Conservation (phyloP, 805 yeast species). For the Debaryomyces maramus region DNA sequence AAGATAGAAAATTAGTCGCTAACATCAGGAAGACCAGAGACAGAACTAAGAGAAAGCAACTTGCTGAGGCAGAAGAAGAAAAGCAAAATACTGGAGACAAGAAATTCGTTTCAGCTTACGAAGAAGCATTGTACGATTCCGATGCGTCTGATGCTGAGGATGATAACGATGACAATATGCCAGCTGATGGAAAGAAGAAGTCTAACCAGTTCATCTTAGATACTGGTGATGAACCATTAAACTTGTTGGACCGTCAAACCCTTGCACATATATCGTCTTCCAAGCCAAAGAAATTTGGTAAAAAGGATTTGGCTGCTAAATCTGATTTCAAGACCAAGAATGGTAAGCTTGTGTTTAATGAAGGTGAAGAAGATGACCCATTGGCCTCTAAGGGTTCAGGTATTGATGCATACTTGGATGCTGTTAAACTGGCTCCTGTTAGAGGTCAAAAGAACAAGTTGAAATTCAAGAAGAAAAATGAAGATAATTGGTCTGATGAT, state of each 20-base stretch:
- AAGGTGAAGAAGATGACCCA: slow-evolving; percentile 50
- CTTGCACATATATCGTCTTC: slow-evolving; percentile 87
- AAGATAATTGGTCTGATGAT: slow-evolving; percentile 49
- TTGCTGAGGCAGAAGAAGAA: slow-evolving; percentile 23
- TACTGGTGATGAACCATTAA: slow-evolving; percentile 75
- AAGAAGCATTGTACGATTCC: slow-evolving; percentile 83
- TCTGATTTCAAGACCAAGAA: slow-evolving; percentile 51
- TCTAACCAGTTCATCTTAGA: slow-evolving; percentile 73
- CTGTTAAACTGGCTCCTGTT: slow-evolving; percentile 88
- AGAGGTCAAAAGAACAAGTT: slow-evolving; percentile 91
- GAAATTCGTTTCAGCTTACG: slow-evolving; percentile 82
- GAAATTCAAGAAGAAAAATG: slow-evolving; percentile 73
- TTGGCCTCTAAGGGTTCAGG: slow-evolving; percentile 51
- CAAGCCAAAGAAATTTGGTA: slow-evolving; percentile 63
- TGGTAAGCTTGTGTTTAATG: slow-evolving; percentile 71
- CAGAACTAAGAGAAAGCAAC: slow-evolving; percentile 75
- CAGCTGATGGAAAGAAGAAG: slow-evolving; percentile 29
- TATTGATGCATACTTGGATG: slow-evolving; percentile 89
- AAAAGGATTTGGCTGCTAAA: slow-evolving; percentile 38
- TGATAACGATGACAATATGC: slow-evolving; percentile 44
- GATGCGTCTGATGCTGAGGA: slow-evolving; percentile 53
- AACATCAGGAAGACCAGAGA: slow-evolving; percentile 85
- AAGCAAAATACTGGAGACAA: slow-evolving; percentile 29
- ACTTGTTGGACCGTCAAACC: slow-evolving; percentile 81
- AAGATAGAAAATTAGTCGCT: slow-evolving; percentile 76